Conservation (phyloP, 306 rosid genomes). For the apple (Malus domestica) region ASM211411v1 NC_041802.1:31448001-31448500, state of each 20-base stretch:
- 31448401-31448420: not conserved
- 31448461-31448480: not conserved
- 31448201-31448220: not conserved
- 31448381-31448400: not conserved
- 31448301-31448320: not conserved
- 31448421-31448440: not conserved
- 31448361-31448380: not conserved
- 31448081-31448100: constrained; percentile 68
- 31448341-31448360: not conserved
- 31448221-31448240: not conserved
- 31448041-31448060: not conserved
- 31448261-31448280: not conserved
- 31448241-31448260: not conserved
- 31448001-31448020: not conserved
- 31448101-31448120: constrained; percentile 70
- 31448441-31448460: not conserved
- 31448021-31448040: not conserved
- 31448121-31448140: constrained; percentile 65
- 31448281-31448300: not conserved
- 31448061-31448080: constrained; percentile 48
- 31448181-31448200: not conserved
- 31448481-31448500: not conserved
- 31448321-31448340: no score
- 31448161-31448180: not conserved
- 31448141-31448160: constrained; percentile 53